Evolutionary conservation across 805 yeast species (phyloP).

Genomic region (Candida verbasci): DNA sequence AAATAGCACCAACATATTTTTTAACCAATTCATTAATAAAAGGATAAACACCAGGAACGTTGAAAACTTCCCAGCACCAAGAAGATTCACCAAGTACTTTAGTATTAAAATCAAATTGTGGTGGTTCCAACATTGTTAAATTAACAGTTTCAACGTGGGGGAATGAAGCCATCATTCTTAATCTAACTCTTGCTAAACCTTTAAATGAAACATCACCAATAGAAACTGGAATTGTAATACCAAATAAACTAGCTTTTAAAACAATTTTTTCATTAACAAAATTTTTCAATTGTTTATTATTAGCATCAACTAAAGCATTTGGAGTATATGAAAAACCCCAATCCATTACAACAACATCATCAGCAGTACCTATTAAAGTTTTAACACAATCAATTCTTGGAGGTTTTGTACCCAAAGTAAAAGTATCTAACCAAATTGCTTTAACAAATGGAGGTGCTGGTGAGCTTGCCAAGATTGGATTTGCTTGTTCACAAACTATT

Average conservation of each 20-base stretch:
- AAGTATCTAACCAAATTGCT: slow-evolving; percentile 77
- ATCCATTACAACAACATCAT: slow-evolving; percentile 95
- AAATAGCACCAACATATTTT: slow-evolving; percentile 83
- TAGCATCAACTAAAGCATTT: slow-evolving; percentile 79
- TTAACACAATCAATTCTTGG: slow-evolving; percentile 89
- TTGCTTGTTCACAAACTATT: slow-evolving; percentile 79
- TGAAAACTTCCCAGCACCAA: slow-evolving; percentile 82
- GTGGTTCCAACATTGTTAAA: slow-evolving; percentile 79
- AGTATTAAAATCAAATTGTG: slow-evolving; percentile 80
- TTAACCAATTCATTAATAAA: slow-evolving; percentile 80
- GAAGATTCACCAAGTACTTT: slow-evolving; percentile 72
- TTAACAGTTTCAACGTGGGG: slow-evolving; percentile 94
- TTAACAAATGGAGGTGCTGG: slow-evolving; percentile 82
- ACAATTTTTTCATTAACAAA: slow-evolving; percentile 78
- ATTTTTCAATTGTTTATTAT: slow-evolving; percentile 78
- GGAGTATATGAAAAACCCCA: slow-evolving; percentile 94
- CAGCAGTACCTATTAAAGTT: slow-evolving; percentile 83
- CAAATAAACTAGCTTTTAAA: slow-evolving; percentile 77
- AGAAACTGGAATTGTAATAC: slow-evolving; percentile 72
- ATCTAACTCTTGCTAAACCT: slow-evolving; percentile 70
- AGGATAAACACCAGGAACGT: slow-evolving; percentile 82
- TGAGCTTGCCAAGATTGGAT: slow-evolving; percentile 73
- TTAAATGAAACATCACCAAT: slow-evolving; percentile 77
- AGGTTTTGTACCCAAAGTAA: slow-evolving; percentile 93
- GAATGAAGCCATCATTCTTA: slow-evolving; percentile 84